Conservation (phyloP, 78 protist genomes). For the Dictyostelium firmibasis region DNA sequence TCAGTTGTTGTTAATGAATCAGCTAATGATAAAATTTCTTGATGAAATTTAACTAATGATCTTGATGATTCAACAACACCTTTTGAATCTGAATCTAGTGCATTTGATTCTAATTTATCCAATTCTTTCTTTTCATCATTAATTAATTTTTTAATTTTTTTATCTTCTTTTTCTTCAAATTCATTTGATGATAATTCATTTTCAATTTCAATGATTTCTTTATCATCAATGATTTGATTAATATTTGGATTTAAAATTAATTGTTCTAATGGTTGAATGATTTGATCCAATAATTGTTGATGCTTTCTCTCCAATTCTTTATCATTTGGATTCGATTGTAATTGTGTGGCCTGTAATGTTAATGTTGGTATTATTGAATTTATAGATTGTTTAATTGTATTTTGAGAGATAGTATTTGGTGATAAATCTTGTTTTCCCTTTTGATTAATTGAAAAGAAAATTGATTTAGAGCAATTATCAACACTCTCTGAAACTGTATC, state of each 20-base stretch:
- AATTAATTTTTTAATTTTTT: not conserved
- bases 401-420: not conserved
- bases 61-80: slow-evolving; percentile 53
- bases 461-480: not conserved
- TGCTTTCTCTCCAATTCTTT: not conserved
- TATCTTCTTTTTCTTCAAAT: not conserved
- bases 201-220: not conserved
- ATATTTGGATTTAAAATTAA: not conserved
- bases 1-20: not conserved
- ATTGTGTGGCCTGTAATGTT: not conserved
- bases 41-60: slow-evolving; percentile 47
- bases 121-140: slow-evolving; percentile 18
- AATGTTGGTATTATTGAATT: slow-evolving; percentile 44
- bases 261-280: slow-evolving; percentile 25
- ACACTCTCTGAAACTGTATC: slow-evolving; percentile 54
- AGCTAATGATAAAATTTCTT: not conserved
- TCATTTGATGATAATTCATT: too few species aligned
- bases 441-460: slow-evolving; percentile 15
- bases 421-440: not conserved
- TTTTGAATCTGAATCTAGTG: slow-evolving; percentile 25
- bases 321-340: slow-evolving; percentile 26
- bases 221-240: not conserved
- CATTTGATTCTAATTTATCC: not conserved
- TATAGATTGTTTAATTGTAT: slow-evolving; percentile 15
- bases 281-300: not conserved